Evolutionary conservation across 169 alveolate species (phyloP), one percentile per base, ranked within the genome.

Genomic region (Plasmodium gaboni): DNA sequence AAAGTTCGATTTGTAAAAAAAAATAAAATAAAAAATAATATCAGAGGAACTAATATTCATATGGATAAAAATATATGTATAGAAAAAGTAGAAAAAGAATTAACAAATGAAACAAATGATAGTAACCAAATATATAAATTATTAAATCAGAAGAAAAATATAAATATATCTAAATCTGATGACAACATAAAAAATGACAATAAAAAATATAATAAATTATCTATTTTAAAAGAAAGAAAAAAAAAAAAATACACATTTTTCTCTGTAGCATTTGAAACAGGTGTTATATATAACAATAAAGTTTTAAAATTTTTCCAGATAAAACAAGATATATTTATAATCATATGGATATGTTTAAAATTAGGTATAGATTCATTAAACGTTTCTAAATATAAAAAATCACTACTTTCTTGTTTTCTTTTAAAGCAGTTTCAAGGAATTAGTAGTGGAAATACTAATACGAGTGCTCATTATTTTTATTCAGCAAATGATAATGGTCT

Each of bases 341-440:
- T 76, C 8, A 76, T 76, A 76, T 76, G 89, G 89, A 48, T 76
- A 38, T 76, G 89, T n/a, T 68, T 76, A 63, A 76, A 76, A 76
- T 59, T 76, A 76, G 89, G 89, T 32, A 63, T 24, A 24, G 74
- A 76, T 64, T 76, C 89, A 26, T 50, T 64, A 24, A 76, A 67
- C 55, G 15, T 76, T 46, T 28, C 55, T 51, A 76, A 76, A 24
- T 76, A 91, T 51, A 71, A 91, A 50, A 93, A 88, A 76, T 63
- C 88, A 9, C 28, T 93, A 38, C 59, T 74, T 17, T 50, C 92
- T 8, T 88, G 91, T 17, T 91, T 93, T 69, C 73, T 64, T 32
- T 64, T 76, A 61, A 74, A 63, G 28, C 92, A 91, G 83, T 76
- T 93, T 74, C 89, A 88, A 73, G 93, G 94, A 9, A 91, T 93